These are phyloP conservation scores for Agastache rugosa DNA, from an alignment of 257 asterid species.

Conservation along the genomic window DNA sequence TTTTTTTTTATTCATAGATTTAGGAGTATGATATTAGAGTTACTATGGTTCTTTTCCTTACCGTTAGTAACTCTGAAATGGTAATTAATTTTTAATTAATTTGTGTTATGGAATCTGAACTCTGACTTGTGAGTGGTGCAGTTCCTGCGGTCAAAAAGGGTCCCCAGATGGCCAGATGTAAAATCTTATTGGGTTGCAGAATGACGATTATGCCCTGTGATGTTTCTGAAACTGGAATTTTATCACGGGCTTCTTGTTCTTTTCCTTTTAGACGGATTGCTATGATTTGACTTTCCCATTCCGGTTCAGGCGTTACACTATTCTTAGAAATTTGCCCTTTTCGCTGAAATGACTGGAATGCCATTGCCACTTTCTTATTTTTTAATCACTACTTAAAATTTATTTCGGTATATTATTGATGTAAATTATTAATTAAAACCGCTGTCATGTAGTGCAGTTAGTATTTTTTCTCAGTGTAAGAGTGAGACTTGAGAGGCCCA, in stretches of 20 bases:
- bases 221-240: not conserved
- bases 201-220: slow-evolving; percentile 31
- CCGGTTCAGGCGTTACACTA: not conserved
- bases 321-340: not conserved
- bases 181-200: not conserved
- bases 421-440: too few species aligned
- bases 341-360: not conserved
- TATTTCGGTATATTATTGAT: too few species aligned
- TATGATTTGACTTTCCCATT: slow-evolving; percentile 25
- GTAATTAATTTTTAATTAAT: not conserved
- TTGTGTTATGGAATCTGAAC: not conserved
- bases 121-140: not conserved
- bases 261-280: slow-evolving; percentile 13
- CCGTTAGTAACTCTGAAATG: not conserved
- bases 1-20: too few species aligned
- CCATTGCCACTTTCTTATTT: not conserved
- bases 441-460: too few species aligned
- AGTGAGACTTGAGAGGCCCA: too few species aligned
- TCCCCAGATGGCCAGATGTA: too few species aligned
- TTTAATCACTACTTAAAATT: too few species aligned
- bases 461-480: too few species aligned
- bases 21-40: too few species aligned
- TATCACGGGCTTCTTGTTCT: slow-evolving; percentile 29
- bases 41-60: not conserved
- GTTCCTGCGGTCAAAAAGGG: slow-evolving; percentile 6